phyloP scores from a whole-genome alignment of 2,329 filamentous ascomycete genomes.

The Fusarium austroafricanum region DNA sequence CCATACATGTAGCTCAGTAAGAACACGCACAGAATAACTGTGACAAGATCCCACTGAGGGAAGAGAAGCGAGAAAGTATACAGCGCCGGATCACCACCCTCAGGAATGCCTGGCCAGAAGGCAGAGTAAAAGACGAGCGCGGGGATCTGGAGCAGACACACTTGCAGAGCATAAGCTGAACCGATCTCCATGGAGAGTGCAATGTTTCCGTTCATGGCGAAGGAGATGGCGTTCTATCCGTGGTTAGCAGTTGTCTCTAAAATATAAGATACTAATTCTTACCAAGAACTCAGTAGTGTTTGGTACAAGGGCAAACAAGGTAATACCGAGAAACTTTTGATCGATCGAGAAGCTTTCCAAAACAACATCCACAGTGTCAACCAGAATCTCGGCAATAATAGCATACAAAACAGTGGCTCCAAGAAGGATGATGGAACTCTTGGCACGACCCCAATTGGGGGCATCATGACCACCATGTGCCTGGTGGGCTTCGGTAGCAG shows the following conservation, averaged over 20 bases:
- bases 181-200: slow-evolving; percentile 99
- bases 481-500: slow-evolving; percentile 50
- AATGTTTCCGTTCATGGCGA: slow-evolving; percentile 99
- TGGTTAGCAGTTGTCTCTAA: slow-evolving; percentile 22
- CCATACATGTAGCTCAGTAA: slow-evolving; percentile 97
- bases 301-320: slow-evolving; percentile 93
- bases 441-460: slow-evolving; percentile 95
- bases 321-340: slow-evolving; percentile 97
- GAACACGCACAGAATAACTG: slow-evolving; percentile 95
- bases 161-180: slow-evolving; percentile 95
- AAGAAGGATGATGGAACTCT: slow-evolving; percentile 90
- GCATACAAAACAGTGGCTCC: slow-evolving; percentile 92
- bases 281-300: slow-evolving; percentile 98
- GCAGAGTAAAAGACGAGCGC: slow-evolving; percentile 93
- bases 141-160: slow-evolving; percentile 93
- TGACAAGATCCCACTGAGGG: slow-evolving; percentile 99
- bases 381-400: slow-evolving; percentile 96
- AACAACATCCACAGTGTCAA: slow-evolving; percentile 97
- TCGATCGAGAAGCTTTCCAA: slow-evolving; percentile 90
- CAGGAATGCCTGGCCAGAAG: slow-evolving; percentile 65
- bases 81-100: slow-evolving; percentile 55
- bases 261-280: slow-evolving; percentile 50
- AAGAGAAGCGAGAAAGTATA: slow-evolving; percentile 91
- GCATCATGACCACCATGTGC: slow-evolving; percentile 87
- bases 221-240: slow-evolving; percentile 90